These are phyloP conservation scores for Mytilinidion resinicola DNA, from an alignment of 495 filamentous ascomycete species.

Conservation along the genomic window DNA sequence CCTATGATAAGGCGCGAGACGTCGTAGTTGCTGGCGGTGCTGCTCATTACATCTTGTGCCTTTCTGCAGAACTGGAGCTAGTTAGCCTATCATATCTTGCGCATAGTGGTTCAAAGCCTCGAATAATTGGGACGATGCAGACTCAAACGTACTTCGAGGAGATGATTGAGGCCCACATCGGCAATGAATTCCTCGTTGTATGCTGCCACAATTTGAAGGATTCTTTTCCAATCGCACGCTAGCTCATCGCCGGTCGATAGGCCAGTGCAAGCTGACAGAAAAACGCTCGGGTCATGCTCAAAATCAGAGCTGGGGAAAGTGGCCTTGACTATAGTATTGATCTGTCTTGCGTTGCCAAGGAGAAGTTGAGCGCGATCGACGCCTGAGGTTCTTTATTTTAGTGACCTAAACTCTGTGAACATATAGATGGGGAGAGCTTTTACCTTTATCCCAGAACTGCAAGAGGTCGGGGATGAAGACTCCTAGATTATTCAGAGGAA, in stretches of 20 bases:
- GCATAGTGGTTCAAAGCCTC: too few species aligned
- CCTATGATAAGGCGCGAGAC: constrained; percentile 53
- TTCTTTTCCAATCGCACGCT: constrained; percentile 57
- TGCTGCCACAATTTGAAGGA: constrained; percentile 20
- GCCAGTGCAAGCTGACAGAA: constrained; percentile 34
- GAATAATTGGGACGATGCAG: too few species aligned
- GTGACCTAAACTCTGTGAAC: not conserved
- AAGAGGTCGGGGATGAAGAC: constrained; percentile 78
- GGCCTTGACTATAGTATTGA: constrained; percentile 63
- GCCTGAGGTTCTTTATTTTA: constrained; percentile 30
- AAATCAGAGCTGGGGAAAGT: constrained; percentile 58
- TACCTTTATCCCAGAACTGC: constrained; percentile 61
- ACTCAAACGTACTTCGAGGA: too few species aligned
- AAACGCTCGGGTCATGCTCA: constrained; percentile 26
- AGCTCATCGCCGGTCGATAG: constrained; percentile 51
- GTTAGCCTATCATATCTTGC: not conserved
- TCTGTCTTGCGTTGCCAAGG: constrained; percentile 68
- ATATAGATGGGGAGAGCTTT: not conserved
- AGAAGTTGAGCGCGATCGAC: constrained; percentile 59
- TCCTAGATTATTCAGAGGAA: constrained; percentile 88
- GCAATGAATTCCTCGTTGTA: not conserved
- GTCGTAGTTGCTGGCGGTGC: constrained; percentile 87
- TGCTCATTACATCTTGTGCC: constrained; percentile 72
- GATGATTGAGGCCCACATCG: not conserved
- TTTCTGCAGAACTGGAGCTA: constrained; percentile 51